Base-by-base conservation (phyloP, 1,284 basidiomycete genomes). In the Phlebopus sp. region DNA sequence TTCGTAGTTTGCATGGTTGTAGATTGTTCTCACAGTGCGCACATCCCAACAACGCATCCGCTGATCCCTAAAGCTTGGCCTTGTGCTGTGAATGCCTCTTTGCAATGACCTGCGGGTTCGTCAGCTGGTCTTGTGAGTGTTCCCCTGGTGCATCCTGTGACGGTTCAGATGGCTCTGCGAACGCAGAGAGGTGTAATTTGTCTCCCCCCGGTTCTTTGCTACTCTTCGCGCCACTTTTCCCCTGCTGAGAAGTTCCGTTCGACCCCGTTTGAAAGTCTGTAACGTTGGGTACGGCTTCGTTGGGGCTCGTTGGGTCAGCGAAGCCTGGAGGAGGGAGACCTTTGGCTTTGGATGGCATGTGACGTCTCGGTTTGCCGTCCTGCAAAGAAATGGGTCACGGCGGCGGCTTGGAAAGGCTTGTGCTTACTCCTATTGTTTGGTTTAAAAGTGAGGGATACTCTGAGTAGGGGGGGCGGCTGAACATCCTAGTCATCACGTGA, bases 141-240 rank as follows among this genome's bases (percentile, higher is more conserved):
- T 68, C 60, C 42, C 55, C 60, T 2, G 65, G 67, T 27, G 35
- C 47, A 19, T 57, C 29, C 34, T 59, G 41, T 11, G 65, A 63
- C 14, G 66, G 68, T 56, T 68, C 62, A 2, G 65, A 69, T 2
- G 65, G 67, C 58, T 69, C 68, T 19, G 60, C 50, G 53, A 62
- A 61, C 17, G 51, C 49, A 5, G 60, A 62, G 23, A 55, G 51
- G 18, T 62, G 60, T 42, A 58, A 50, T 36, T 52, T 19, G 9
- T 44, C 31, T 46, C 32, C 34, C 19, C 43, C 44, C 11, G 18
- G 29, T 23, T 9, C 18, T 7, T 13, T 25, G 37, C 11, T 21
- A 18, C 29, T 42, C 23, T 30, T 41, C 18, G 21, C n/a, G 14
- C 17, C 35, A 8, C n/a, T 35, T 2, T 8, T 11, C 8, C 8